These are phyloP conservation scores for Hymenoscyphus repandus DNA, from an alignment of 2,329 filamentous ascomycete species.

Conservation along the genomic window DNA sequence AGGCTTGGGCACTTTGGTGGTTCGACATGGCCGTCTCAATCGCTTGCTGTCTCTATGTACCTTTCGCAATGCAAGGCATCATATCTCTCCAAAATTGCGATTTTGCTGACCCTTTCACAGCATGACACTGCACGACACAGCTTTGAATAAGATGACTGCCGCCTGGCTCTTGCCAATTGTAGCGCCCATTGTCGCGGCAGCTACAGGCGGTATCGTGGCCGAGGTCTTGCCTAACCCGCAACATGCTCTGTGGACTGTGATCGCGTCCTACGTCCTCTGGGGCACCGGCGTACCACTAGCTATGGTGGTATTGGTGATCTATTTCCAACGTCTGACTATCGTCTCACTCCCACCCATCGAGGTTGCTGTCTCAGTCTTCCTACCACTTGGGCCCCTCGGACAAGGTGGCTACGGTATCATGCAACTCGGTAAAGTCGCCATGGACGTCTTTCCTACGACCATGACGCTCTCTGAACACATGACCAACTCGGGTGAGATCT, in stretches of 20 bases:
- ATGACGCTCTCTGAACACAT: slow-evolving; percentile 22
- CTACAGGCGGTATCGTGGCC: slow-evolving; percentile 59
- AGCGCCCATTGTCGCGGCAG: slow-evolving; percentile 59
- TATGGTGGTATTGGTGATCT: slow-evolving; percentile 59
- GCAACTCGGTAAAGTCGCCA: slow-evolving; percentile 41
- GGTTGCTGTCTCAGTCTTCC: slow-evolving; percentile 61
- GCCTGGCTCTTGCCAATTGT: slow-evolving; percentile 62
- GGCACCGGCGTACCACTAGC: slow-evolving; percentile 58
- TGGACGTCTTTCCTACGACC: slow-evolving; percentile 36
- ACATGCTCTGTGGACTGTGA: slow-evolving; percentile 55
- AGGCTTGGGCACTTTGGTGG: slow-evolving; percentile 55
- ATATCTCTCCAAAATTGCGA: neutral
- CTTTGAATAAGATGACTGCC: slow-evolving; percentile 56
- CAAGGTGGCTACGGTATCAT: slow-evolving; percentile 55
- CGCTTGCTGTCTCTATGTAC: slow-evolving; percentile 48
- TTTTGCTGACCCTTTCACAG: slow-evolving; percentile 10
- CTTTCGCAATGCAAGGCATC: slow-evolving; percentile 46
- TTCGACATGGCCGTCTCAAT: slow-evolving; percentile 49
- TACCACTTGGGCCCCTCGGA: slow-evolving; percentile 62
- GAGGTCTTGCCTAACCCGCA: slow-evolving; percentile 48
- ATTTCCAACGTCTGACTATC: slow-evolving; percentile 63
- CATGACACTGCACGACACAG: slow-evolving; percentile 35
- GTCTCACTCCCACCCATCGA: slow-evolving; percentile 62
- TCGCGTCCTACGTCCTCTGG: slow-evolving; percentile 65
- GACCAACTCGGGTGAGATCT: slow-evolving; percentile 44